phyloP scores from a whole-genome alignment of 805 yeast species.

The Debaryomyces tyrocola region DNA sequence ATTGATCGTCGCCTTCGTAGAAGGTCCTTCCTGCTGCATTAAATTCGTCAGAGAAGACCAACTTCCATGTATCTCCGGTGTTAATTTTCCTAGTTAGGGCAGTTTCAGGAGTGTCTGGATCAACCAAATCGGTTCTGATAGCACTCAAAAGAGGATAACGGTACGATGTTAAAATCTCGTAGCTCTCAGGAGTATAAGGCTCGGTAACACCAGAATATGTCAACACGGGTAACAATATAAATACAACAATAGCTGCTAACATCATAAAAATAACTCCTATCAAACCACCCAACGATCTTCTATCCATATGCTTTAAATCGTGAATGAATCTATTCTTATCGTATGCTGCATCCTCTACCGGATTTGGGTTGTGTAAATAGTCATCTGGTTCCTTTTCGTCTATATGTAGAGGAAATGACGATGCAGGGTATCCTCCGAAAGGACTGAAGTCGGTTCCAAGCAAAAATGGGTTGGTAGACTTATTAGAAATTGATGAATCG shows the following conservation, averaged over 20 bases:
- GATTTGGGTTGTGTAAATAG: constrained; percentile 94
- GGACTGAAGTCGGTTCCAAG: constrained; percentile 74
- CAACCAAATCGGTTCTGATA: constrained; percentile 59
- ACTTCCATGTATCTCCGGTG: constrained; percentile 67
- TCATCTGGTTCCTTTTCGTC: constrained; percentile 97
- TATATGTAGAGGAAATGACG: constrained; percentile 83
- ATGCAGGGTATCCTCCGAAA: constrained; percentile 97
- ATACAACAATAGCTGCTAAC: constrained; percentile 63
- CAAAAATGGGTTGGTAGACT: constrained; percentile 28
- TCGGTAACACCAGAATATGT: constrained; percentile 72
- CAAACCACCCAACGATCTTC: constrained; percentile 59
- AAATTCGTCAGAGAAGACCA: constrained; percentile 91
- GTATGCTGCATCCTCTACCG: constrained; percentile 83
- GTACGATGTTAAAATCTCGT: constrained; percentile 53
- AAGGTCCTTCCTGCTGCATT: constrained; percentile 87
- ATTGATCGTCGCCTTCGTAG: constrained; percentile 88
- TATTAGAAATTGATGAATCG: constrained; percentile 19
- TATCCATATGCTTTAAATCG: constrained; percentile 68
- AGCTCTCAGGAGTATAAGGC: constrained; percentile 26
- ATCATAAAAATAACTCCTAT: constrained; percentile 59
- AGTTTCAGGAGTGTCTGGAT: constrained; percentile 65
- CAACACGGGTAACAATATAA: constrained; percentile 78
- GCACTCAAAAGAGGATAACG: constrained; percentile 56
- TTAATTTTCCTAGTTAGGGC: constrained; percentile 51
- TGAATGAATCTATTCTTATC: constrained; percentile 66